These are phyloP conservation scores for Claviceps humidiphila DNA, from an alignment of 2,329 filamentous ascomycete genomes.

Conservation along the genomic window DNA sequence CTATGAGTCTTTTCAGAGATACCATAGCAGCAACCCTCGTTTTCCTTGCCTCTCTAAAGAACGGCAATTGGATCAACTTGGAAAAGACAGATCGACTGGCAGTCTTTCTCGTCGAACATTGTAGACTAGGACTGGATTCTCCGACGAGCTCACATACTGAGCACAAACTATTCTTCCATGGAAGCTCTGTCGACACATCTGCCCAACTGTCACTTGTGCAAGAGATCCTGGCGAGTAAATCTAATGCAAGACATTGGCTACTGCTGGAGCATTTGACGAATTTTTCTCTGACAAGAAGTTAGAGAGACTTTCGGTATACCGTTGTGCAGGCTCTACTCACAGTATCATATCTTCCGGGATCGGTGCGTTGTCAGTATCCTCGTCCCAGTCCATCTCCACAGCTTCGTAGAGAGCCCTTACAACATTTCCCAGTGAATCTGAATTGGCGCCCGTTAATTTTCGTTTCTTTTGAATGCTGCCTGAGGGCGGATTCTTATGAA, in stretches of 20 bases:
- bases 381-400: slow-evolving; percentile 14
- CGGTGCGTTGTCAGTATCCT: slow-evolving; percentile 10
- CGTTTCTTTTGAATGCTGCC: slow-evolving; percentile 15
- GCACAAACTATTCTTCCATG: slow-evolving; percentile 7
- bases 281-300: slow-evolving; percentile 16
- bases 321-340: slow-evolving; percentile 25
- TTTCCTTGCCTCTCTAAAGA: slow-evolving; percentile 41
- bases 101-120: slow-evolving; percentile 16
- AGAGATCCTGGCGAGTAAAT: slow-evolving; percentile 39
- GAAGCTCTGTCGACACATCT: not conserved
- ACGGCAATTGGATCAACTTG: slow-evolving; percentile 29
- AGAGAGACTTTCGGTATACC: slow-evolving; percentile 6
- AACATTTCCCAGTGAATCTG: slow-evolving; percentile 11
- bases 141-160: slow-evolving; percentile 13
- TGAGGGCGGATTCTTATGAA: slow-evolving; percentile 8
- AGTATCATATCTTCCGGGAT: slow-evolving; percentile 25
- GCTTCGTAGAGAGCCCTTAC: slow-evolving; percentile 14
- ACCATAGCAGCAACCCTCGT: slow-evolving; percentile 59
- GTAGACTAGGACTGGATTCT: not conserved
- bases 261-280: slow-evolving; percentile 35
- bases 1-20: slow-evolving; percentile 53
- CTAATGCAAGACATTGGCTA: slow-evolving; percentile 38
- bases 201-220: slow-evolving; percentile 13
- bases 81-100: slow-evolving; percentile 31
- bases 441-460: slow-evolving; percentile 12